These are phyloP conservation scores for Hypoxylon sp. DNA, from an alignment of 2,329 filamentous ascomycete genomes.

Conservation along the genomic window DNA sequence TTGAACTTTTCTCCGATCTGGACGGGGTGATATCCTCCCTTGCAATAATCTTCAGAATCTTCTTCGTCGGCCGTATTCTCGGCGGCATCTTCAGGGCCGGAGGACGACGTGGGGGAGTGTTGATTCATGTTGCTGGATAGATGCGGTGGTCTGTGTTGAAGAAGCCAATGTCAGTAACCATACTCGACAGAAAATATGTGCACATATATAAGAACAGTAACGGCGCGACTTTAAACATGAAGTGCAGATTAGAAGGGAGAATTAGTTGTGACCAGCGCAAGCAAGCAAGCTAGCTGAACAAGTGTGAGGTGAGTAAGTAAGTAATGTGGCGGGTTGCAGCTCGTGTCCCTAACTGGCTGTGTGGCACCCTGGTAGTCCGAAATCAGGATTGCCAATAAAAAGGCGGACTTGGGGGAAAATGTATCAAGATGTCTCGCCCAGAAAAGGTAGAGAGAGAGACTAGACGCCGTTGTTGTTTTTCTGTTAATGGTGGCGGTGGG, in stretches of 20 bases:
- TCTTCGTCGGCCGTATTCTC: constrained; percentile 98
- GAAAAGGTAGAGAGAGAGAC: constrained; percentile 25
- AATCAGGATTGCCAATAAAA: constrained; percentile 47
- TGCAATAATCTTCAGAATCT: constrained; percentile 99
- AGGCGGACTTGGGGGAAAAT: constrained; percentile 29
- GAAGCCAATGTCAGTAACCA: constrained; percentile 51
- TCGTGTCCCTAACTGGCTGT: constrained; percentile 43
- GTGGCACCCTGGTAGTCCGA: constrained; percentile 49
- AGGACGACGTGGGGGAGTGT: constrained; percentile 82
- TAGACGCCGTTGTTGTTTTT: constrained; percentile 14
- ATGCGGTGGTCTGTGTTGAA: constrained; percentile 66
- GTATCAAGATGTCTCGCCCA: constrained; percentile 30
- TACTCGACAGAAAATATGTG: constrained; percentile 21
- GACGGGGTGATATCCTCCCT: constrained; percentile 97
- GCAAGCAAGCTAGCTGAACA: constrained; percentile 29
- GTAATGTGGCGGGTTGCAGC: constrained; percentile 41
- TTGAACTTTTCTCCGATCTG: constrained; percentile 97
- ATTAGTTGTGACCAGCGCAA: constrained; percentile 43
- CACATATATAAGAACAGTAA: constrained; percentile 27
- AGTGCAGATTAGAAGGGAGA: constrained; percentile 19
- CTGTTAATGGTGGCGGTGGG: constrained; percentile 34
- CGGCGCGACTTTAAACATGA: constrained; percentile 23
- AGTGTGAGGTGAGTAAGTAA: constrained; percentile 19
- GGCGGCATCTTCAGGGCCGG: constrained; percentile 84
- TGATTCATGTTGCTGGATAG: constrained; percentile 71